Base-by-base conservation (phyloP, 192 early-diverging fungal species). In the Backusella psychrophila region DNA sequence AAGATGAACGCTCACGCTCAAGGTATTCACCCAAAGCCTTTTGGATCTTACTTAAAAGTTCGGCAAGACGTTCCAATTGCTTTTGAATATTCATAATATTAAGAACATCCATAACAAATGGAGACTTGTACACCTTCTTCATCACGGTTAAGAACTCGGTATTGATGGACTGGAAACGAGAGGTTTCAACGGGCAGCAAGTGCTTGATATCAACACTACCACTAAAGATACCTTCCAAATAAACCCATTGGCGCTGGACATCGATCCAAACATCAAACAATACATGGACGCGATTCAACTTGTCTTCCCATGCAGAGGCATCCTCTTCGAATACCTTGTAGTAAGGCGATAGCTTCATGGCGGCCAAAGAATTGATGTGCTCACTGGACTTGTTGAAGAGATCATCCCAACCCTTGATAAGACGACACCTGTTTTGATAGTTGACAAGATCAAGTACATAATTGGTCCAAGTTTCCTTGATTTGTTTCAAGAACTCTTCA, bases 241-340 rank as follows among this genome's bases (percentile, higher is more conserved):
- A 99, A 23, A 99, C 98, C 97, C 97, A 99, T 81, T 99, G 98
- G 46, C 98, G 92, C 86, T 99, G 98, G 41, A 99, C 98, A 83
- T 99, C 97, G 63, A 99, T 97, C 98, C 98, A 99, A 6, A 98
- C 94, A 87, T 99, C 97, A 80, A 99, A 97, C 46, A 99, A 90
- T 39, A 95, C 87, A 78, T 98, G 96, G 42, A 99, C 90, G 34
- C 96, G 91, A 81, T 96, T 99, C 67, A 99, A 87, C 79, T 96
- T 96, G 75, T 99, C 97, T 81, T 99, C 98, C 96, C 97, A 98
- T 15, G 90, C 78, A 3, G 87, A 80, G 2, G 98, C 98, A 66
- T 99, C 97, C 75, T 99, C 97, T 82, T 99, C 96, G 84, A 99
- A 99, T 38, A 94, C 94, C 83, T 96, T 96, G 86, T 94, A 99